Evolutionary conservation across 352 stramenopile species (phyloP), one percentile per base, ranked within the genome.

Genomic region (Pythium chondricola): DNA sequence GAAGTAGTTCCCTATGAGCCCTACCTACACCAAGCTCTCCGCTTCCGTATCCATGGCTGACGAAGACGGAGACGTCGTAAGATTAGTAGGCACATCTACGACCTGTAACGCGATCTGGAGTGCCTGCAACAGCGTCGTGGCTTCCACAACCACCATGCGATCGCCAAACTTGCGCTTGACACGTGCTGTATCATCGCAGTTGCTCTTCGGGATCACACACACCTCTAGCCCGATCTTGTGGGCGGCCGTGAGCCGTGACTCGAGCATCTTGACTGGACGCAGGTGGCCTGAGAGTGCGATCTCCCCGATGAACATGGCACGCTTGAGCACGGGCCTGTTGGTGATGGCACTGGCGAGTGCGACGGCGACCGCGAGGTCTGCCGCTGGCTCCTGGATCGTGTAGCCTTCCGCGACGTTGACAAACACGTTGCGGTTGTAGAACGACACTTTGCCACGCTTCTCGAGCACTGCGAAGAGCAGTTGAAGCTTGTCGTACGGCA

Each of bases 391-490:
- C 25, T 90, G 73, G 53, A 94, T 85, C 31, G 66, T 78, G 48
- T 90, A 93, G 9, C 83, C 83, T 45, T 93, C 77, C 6, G 83
- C 80, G 37, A 93, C 70, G 51, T 93, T 93, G 36, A 93, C 80
- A 64, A 93, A 94, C 21, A 92, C 78, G 56, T 69, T 89, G 56
- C 83, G 72, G 55, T 85, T 77, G 21, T 68, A 69, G 30, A 87
- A 90, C 45, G 77, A 88, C 6, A 94, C 52, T 11, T 47, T 71
- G 2, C 74, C 77, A 6, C 93, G 85, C 55, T 97, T 97, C 59
- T 98, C 89, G n/a, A 99, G 66, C 7, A 99, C 94, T 1, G 95
- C 95, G 22, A 98, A 85, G 8, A 98, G 67, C 29, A 99, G 63
- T 21, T 95, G 71, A 5, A 99, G 67, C 44, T 97, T 95, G 49